Percentiles rank a stretch among this genome's conserved stretches.
Conservation (phyloP, 108 stramenopile species). For the Skeletonema costatum region DNA sequence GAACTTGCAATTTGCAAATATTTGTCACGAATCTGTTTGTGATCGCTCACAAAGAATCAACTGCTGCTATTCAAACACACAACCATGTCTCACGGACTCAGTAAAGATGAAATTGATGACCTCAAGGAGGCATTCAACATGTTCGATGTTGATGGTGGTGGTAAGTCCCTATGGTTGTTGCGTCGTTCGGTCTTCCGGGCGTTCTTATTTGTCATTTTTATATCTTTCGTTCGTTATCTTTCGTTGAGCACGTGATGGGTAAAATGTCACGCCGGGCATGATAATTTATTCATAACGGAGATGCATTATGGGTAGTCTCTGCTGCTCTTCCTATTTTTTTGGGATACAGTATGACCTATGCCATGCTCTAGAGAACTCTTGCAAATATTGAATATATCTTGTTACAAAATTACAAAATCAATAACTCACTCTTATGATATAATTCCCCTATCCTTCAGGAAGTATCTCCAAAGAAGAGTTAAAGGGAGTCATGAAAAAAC, state of each 20-base stretch:
- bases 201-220: not conserved
- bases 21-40: no score
- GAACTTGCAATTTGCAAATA: no score
- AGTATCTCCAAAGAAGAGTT: slow-evolving; percentile 80
- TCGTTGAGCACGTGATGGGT: no score
- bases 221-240: no score
- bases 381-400: no score
- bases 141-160: slow-evolving; percentile 88
- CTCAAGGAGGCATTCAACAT: slow-evolving; percentile 88
- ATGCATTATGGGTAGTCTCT: no score
- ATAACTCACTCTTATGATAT: not conserved
- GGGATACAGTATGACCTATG: no score
- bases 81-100: slow-evolving; percentile 14
- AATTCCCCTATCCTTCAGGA: slow-evolving; percentile 16
- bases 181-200: not conserved
- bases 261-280: no score
- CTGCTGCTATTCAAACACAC: not conserved
- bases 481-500: slow-evolving; percentile 77
- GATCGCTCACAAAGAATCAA: not conserved
- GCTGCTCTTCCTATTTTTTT: no score
- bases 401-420: not conserved
- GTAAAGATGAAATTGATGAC: slow-evolving; percentile 88
- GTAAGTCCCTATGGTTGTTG: slow-evolving; percentile 44
- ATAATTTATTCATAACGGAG: no score
- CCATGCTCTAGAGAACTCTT: no score